These are phyloP conservation scores for Rhodosorus marinus DNA, from an alignment of 23 red algal species.

Conservation along the genomic window DNA sequence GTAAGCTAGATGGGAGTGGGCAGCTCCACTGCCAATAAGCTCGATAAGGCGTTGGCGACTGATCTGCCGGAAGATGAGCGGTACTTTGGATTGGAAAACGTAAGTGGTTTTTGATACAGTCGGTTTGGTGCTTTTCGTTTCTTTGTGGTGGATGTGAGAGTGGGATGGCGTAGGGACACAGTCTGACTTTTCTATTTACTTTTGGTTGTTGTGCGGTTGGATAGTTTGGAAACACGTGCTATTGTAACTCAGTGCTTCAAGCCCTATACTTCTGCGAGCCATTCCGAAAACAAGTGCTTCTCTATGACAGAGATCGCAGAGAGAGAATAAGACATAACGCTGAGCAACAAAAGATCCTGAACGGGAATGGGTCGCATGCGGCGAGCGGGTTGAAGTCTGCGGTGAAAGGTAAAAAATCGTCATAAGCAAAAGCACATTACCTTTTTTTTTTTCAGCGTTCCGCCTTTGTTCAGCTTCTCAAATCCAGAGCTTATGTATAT, in stretches of 20 bases:
- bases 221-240: conserved; percentile 89
- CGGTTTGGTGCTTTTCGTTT: not conserved
- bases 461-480: too few relatives aligned
- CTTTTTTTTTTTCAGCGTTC: too few relatives aligned
- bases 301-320: not conserved
- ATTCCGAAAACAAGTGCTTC: conserved; percentile 28
- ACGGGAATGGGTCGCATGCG: too few relatives aligned
- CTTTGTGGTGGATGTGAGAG: not conserved
- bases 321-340: not conserved
- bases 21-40: conserved; percentile 50
- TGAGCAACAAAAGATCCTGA: too few relatives aligned
- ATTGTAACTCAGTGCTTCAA: conserved; percentile 84
- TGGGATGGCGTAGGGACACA: not conserved
- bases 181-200: not conserved
- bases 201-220: not conserved
- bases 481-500: too few relatives aligned
- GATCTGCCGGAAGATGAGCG: conserved; percentile 76
- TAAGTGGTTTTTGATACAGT: not conserved
- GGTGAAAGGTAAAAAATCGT: too few relatives aligned
- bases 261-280: conserved; percentile 96
- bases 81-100: conserved; percentile 83
- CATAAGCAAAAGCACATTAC: too few relatives aligned
- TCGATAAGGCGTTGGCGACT: conserved; percentile 59
- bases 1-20: conserved; percentile 74
- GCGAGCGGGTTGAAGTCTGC: too few relatives aligned